Evolutionary conservation across 352 stramenopile species (phyloP), one percentile per base, ranked within the genome.

Genomic region (Phytopythium montanum): DNA sequence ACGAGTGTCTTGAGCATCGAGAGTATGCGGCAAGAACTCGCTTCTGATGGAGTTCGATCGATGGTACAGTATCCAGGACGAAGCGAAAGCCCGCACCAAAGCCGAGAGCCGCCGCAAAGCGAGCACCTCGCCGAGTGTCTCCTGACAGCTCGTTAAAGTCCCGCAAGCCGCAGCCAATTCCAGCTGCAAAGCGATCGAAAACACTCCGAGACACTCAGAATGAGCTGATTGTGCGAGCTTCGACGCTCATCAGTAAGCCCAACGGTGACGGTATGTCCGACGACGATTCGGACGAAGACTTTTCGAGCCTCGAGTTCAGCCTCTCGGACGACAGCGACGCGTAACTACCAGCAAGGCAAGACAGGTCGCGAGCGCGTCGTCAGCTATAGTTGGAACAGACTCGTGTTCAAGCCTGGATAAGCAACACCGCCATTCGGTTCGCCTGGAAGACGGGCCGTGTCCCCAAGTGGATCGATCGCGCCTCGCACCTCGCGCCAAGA

Each of bases 401-500:
- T n/a, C n/a, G n/a, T n/a, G 18, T 7, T 45, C 38, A 18, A 4
- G 2, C 38, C 1, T 19, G 3, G 14, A 9, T 41, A 10, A 50
- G 31, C 21, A 48, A 12, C 39, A 48, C 45, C 7, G 13, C 21
- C 19, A 48, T 28, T 31, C 23, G 23, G 10, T 31, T n/a, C 21
- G 31, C n/a, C 44, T n/a, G 44, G 44, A 31, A 10, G 44, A 50
- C 29, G 44, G 21, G 44, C 31, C 44, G 44, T 31, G 18, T 33
- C 10, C 14, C 38, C 18, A 34, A 34, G 29, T 23, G 18, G 1
- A 18, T 2, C 38, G 38, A n/a, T 34, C 21, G 14, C 28, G 5
- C 26, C 28, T 52, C 5, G 21, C 52, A n/a, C 29, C 25, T 23
- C 18, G n/a, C 34, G 23, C 26, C 44, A 68, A 31, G 19, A 88